A percentile compares a stretch with the other conserved stretches of the same genome.
Evolutionary conservation across 2,329 filamentous ascomycete genomes (phyloP).

Genomic region (Cladophialophora bantiana): DNA sequence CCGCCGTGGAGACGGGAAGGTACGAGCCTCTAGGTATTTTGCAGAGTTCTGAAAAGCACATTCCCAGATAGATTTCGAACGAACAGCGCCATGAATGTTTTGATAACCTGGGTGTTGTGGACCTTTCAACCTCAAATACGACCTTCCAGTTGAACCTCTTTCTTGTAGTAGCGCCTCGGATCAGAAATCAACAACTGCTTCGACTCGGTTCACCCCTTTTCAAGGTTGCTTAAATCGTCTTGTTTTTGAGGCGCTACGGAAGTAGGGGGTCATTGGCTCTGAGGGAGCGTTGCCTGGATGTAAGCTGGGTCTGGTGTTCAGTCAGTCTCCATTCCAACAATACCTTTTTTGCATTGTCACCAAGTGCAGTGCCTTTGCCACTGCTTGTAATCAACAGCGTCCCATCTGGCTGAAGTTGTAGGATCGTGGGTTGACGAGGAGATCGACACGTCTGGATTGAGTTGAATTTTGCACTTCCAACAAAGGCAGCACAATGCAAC

Average conservation of each 20-base stretch:
- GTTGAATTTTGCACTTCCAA: no score
- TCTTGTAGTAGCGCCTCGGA: neutral
- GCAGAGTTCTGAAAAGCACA: constrained; percentile 8
- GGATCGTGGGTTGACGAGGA: no score
- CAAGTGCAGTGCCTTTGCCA: no score
- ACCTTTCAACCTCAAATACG: neutral
- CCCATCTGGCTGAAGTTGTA: no score
- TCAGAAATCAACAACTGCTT: neutral
- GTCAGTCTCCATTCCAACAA: no score
- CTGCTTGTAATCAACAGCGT: no score
- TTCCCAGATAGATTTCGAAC: constrained; percentile 10
- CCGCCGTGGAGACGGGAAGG: constrained; percentile 1
- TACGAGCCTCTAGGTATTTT: neutral
- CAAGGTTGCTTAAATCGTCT: neutral
- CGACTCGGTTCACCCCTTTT: neutral
- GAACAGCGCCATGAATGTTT: constrained; percentile 2
- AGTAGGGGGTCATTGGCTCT: neutral
- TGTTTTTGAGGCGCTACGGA: neutral
- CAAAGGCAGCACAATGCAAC: no score
- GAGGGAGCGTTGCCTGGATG: no score
- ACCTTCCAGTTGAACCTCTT: constrained; percentile 13
- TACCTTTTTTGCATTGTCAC: no score
- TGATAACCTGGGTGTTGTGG: neutral
- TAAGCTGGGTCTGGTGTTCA: no score
- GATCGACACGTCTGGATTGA: no score